Base-by-base conservation (phyloP, 106 monocot species). In the Dendrobium nobile region DNA sequence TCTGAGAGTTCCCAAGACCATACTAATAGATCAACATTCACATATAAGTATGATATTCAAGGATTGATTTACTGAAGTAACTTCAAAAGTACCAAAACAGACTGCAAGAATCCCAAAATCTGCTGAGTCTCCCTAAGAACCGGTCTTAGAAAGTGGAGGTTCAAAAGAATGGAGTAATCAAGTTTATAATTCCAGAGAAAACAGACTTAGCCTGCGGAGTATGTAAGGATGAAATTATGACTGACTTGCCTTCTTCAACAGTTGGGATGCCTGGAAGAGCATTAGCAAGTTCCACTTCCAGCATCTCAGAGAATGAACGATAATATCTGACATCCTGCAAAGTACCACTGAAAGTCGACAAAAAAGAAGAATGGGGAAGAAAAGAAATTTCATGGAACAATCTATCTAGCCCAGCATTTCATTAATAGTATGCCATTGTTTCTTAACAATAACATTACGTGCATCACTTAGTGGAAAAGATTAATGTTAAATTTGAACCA, bases 261-360 rank as follows among this genome's bases (percentile, higher is more conserved):
- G 92, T 87, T 80, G 77, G 47, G 48, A 92, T 70, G 51, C 94
- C 92, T 65, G 97, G 97, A 82, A 98, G 94, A 55, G 92, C 88
- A 37, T 88, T 84, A 61, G 82, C 61, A 42, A 98, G 89, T 78
- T 98, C 97, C 33, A 72, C 77, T 85, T 85, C 80, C 73, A 98
- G 85, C 97, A 98, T 94, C 76, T 89, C 87, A 58, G 58, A 82
- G 77, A 98, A 98, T 43, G 94, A 91, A 54, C 22, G 41, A 75
- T 98, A 98, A 78, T 45, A 26, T 40, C 80, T 89, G 81, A 98
- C 82, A 74, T 85, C 54, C 97, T 97, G 81, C 75, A 90, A 78
- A 85, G 78, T 26, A 82, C 11, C 75, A 43, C 26, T 67, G 61
- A 20, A 31, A 81, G 41, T 37, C 2, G 26, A 54, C 6, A 0